phyloP scores from a whole-genome alignment of 164 flowering plant genomes.

The Tetracentron sinense region DNA sequence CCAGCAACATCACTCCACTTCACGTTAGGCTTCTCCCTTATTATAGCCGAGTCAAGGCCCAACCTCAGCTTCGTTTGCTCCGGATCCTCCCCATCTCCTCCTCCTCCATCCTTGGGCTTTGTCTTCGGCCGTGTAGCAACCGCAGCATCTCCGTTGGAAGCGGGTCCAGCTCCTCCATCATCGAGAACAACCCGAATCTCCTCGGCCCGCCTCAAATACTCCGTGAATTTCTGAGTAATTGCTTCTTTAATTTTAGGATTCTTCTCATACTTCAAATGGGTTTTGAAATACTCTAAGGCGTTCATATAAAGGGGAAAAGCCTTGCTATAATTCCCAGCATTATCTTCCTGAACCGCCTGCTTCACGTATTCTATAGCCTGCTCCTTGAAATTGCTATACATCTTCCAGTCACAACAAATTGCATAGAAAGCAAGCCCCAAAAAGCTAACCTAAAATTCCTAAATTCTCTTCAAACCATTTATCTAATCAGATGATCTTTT shows the following conservation, averaged over 20 bases:
- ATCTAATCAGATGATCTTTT: background rate
- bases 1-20: slow-evolving; percentile 99
- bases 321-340: slow-evolving; percentile 86
- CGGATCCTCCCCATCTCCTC: slow-evolving; percentile 75
- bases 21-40: slow-evolving; percentile 92
- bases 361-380: slow-evolving; percentile 94
- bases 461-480: background rate
- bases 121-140: slow-evolving; percentile 75
- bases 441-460: slow-evolving; percentile 4
- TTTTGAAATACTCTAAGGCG: slow-evolving; percentile 89
- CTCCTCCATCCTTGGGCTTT: slow-evolving; percentile 70
- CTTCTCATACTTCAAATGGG: slow-evolving; percentile 94
- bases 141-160: slow-evolving; percentile 74
- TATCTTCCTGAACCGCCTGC: slow-evolving; percentile 95
- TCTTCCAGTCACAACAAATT: slow-evolving; percentile 20
- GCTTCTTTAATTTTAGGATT: slow-evolving; percentile 93
- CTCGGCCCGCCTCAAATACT: slow-evolving; percentile 94
- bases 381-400: slow-evolving; percentile 99
- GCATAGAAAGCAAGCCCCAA: slow-evolving; percentile 14
- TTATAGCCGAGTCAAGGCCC: slow-evolving; percentile 84
- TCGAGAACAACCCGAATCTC: slow-evolving; percentile 92
- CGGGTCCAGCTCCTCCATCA: slow-evolving; percentile 81
- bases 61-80: slow-evolving; percentile 81
- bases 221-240: slow-evolving; percentile 88
- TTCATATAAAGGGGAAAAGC: slow-evolving; percentile 97